Evolutionary conservation across 75 land plant species (phyloP).

Genomic region (Picea glauca): DNA sequence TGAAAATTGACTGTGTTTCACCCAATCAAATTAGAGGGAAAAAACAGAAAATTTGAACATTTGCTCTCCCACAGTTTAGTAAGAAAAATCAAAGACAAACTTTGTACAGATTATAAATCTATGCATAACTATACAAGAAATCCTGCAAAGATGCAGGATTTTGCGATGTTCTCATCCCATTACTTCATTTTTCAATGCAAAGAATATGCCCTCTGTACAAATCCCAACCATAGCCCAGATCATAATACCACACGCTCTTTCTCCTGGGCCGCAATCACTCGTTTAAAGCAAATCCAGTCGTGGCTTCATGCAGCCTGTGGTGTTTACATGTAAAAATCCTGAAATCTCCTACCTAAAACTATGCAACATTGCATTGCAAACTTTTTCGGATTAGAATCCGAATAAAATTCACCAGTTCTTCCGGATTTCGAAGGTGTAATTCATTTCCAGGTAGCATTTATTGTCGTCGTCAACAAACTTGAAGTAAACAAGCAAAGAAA

Average conservation of each 20-base stretch:
- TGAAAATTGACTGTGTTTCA: too few relatives aligned
- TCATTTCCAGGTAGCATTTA: conserved; percentile 52
- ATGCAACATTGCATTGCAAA: not conserved
- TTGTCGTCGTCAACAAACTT: conserved; percentile 77
- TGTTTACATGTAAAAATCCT: not conserved
- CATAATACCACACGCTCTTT: not conserved
- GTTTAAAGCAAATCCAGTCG: not conserved
- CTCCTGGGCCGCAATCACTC: not conserved
- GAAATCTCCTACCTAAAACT: not conserved
- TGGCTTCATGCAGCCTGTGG: not conserved
- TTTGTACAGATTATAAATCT: too few relatives aligned
- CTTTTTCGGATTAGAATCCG: not conserved
- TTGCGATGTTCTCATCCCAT: not conserved
- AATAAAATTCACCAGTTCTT: conserved; percentile 28
- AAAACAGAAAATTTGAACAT: too few relatives aligned
- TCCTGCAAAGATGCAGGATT: not conserved
- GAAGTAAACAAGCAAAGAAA: not conserved
- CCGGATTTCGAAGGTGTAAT: conserved; percentile 67
- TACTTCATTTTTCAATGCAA: not conserved
- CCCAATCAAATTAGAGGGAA: too few relatives aligned
- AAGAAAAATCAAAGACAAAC: too few relatives aligned
- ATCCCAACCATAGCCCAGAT: not conserved
- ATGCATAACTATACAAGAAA: not conserved
- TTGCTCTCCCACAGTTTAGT: too few relatives aligned
- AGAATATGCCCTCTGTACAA: conserved; percentile 5